Evolutionary conservation across 2,329 filamentous ascomycete genomes (phyloP), one percentile per base, ranked within the genome.

Genomic region (Malbranchea zuffiana): DNA sequence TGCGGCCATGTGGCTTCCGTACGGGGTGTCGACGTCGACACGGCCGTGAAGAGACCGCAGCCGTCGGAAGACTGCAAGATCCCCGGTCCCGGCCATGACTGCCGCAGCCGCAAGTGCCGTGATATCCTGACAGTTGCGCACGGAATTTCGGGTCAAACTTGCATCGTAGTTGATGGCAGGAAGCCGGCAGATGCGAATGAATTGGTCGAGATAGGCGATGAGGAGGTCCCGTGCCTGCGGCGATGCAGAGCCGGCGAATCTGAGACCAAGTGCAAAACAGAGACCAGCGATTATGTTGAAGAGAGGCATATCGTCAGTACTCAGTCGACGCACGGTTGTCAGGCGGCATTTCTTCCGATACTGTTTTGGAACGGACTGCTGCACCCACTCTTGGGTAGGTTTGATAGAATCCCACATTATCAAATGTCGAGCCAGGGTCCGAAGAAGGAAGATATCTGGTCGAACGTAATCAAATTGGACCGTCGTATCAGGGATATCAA

Each of bases 81-180:
- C 92, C 25, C 92, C 90, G 0, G 86, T 94, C 18, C 90, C 90
- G 4, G 92, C 86, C 88, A 96, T 96, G 35, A 96, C 84, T 2
- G 82, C 84, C 0, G 90, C 79, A 15, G 77, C 75, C 4, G 86
- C 81, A 4, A 98, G 66, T 1, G 84, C 84, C 7, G 95, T 62
- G 2, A 92, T 69, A 52, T 96, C 87, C 51, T 95, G 84, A 51
- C 90, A 96, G 66, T 92, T 92, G 24, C 85, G 74, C 2, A 87
- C 79, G 5, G 87, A 88, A 36, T 82, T 80, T 21, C 84, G 73
- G 2, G 88, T 77, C 11, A 95, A 71, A 51, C 83, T 85, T 28
- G 82, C 78, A 53, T 98, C 92, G 54, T 94, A 96, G 28, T 74
- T 70, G 3, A 64, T 47, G 8, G 68, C 70, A 16, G 68, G 69